Evolutionary conservation across 768 basidiomycete species (phyloP).

Genomic region (Agaricus bisporus): DNA sequence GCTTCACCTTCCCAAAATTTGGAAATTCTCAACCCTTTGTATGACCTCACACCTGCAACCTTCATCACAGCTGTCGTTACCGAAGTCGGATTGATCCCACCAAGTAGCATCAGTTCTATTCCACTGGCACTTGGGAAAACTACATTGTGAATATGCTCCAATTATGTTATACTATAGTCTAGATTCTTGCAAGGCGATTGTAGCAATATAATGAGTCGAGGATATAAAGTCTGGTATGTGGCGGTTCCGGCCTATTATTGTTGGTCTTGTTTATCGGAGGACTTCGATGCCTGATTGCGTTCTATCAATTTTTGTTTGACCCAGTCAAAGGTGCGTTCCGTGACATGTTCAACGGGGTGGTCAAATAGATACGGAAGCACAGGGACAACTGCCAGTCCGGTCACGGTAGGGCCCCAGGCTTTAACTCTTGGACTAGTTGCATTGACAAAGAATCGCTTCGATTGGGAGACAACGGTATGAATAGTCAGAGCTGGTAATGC

Average conservation of each 20-base stretch:
- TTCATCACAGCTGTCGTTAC: slow-evolving; percentile 96
- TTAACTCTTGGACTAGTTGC: slow-evolving; percentile 51
- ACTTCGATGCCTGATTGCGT: slow-evolving; percentile 16
- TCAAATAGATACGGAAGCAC: slow-evolving; percentile 73
- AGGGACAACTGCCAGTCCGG: slow-evolving; percentile 70
- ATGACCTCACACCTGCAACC: slow-evolving; percentile 89
- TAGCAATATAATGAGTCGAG: too few species aligned
- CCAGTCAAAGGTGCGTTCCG: slow-evolving; percentile 67
- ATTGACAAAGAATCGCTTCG: slow-evolving; percentile 60
- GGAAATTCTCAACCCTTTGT: slow-evolving; percentile 80
- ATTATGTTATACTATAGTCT: not conserved
- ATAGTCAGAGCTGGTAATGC: slow-evolving; percentile 82
- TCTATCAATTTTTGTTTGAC: slow-evolving; percentile 51
- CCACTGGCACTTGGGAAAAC: slow-evolving; percentile 60
- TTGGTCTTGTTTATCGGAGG: slow-evolving; percentile 21
- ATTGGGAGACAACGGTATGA: slow-evolving; percentile 72
- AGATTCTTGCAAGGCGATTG: too few species aligned
- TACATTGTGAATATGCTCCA: slow-evolving; percentile 26
- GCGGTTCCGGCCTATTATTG: slow-evolving; percentile 13
- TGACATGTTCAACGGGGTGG: slow-evolving; percentile 69
- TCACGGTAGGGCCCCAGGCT: slow-evolving; percentile 71
- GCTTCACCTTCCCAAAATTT: slow-evolving; percentile 43
- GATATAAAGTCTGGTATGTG: not conserved
- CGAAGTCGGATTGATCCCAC: slow-evolving; percentile 93
- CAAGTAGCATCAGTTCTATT: slow-evolving; percentile 83